Evolutionary conservation across 805 yeast genomes (phyloP), one percentile per base, ranked within the genome.

Genomic region (Tetrapisispora nanseiensis): DNA sequence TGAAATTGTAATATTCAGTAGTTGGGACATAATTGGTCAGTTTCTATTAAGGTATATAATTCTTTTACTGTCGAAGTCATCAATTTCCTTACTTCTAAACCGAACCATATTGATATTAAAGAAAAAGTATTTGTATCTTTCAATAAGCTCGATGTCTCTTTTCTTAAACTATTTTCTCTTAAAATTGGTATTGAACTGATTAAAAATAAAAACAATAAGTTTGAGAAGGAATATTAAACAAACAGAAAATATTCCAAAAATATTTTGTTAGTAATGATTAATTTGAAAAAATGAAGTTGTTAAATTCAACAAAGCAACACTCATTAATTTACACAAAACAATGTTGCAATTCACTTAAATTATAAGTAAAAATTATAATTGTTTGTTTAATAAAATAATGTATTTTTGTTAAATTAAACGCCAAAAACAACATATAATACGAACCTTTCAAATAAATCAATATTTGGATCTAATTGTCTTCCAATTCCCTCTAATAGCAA

Each of bases 381-480:
- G n/a, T n/a, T n/a, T n/a, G n/a, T n/a, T n/a, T n/a, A n/a, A n/a
- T n/a, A n/a, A n/a, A n/a, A n/a, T n/a, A n/a, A n/a, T n/a, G n/a
- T n/a, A n/a, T n/a, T n/a, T n/a, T n/a, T n/a, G n/a, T n/a, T n/a
- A n/a, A n/a, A n/a, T n/a, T n/a, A n/a, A n/a, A n/a, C n/a, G n/a
- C 65, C 52, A 33, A 66, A 20, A 12, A 63, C 43, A 33, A 56
- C 51, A 56, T 58, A 67, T 45, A 52, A 80, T 80, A 83, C 92
- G 73, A 78, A 84, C 92, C 95, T 84, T 74, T 95, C 95, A 73
- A 92, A 90, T 39, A 92, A 72, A 65, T 92, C 98, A 55, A 92
- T 70, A 33, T 86, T 79, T 2, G 97, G 97, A 62, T 92, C 95
- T 42, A 92, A 69, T 62, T 83, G 95, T 57, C 97, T 72, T 18